These are phyloP conservation scores for Claviceps quebecensis DNA, from an alignment of 2,329 filamentous ascomycete species.

Conservation along the genomic window DNA sequence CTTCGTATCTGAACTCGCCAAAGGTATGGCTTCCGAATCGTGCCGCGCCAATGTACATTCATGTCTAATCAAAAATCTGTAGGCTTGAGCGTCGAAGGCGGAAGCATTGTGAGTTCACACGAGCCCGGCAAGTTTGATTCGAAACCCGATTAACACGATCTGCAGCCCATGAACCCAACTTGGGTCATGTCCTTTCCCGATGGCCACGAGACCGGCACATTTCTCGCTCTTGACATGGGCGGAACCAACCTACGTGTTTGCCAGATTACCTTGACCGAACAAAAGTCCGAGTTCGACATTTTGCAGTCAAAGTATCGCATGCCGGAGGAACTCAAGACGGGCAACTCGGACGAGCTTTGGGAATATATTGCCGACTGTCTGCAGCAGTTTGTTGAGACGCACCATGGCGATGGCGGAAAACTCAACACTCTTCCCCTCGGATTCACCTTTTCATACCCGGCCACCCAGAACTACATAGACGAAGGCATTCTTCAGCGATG, in stretches of 20 bases:
- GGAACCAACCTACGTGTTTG: conserved; percentile 93
- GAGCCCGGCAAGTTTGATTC: background rate
- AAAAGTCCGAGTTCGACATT: conserved; percentile 84
- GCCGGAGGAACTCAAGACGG: conserved; percentile 83
- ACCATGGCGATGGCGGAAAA: conserved; percentile 54
- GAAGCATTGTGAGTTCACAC: conserved; percentile 63
- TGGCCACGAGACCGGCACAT: conserved; percentile 77
- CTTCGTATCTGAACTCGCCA: conserved; percentile 76
- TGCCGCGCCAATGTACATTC: background rate
- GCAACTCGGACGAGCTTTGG: conserved; percentile 75
- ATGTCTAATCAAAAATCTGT: conserved; percentile 7
- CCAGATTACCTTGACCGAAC: conserved; percentile 75
- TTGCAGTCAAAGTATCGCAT: conserved; percentile 94
- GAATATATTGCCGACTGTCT: conserved; percentile 90
- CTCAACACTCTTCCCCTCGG: conserved; percentile 62
- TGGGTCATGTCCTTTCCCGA: conserved; percentile 88
- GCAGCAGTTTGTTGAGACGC: conserved; percentile 76
- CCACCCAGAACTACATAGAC: conserved; percentile 84
- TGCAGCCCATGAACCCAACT: conserved; percentile 88
- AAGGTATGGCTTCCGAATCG: conserved; percentile 40
- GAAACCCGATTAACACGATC: conserved; percentile 9
- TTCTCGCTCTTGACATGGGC: conserved; percentile 85
- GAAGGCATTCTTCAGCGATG: conserved; percentile 86
- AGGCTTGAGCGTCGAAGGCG: conserved; percentile 77
- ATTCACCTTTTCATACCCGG: conserved; percentile 94